phyloP scores from a whole-genome alignment of 148 eudicot species.

The Nyssa sinensis region DNA sequence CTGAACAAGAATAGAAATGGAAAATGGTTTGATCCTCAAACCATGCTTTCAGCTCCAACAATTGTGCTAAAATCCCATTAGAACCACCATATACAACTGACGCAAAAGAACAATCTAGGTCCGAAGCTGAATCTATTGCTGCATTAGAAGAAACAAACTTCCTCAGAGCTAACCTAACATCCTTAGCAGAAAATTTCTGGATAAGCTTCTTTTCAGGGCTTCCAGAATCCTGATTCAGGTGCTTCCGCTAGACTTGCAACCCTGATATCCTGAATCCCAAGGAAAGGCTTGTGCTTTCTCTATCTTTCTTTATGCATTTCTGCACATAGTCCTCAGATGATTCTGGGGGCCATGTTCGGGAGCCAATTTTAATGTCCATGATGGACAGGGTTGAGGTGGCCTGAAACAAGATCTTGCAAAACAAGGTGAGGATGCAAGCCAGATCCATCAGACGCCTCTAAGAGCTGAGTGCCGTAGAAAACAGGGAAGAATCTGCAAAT shows the following conservation, averaged over 20 bases:
- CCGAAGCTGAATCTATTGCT: slow-evolving; percentile 25
- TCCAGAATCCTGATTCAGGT: slow-evolving; percentile 69
- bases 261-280: slow-evolving; percentile 87
- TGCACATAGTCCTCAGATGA: slow-evolving; percentile 65
- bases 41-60: slow-evolving; percentile 86
- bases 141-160: slow-evolving; percentile 66
- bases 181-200: slow-evolving; percentile 37
- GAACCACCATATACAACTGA: slow-evolving; percentile 65
- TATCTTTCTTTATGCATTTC: slow-evolving; percentile 71
- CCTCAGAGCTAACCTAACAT: slow-evolving; percentile 55
- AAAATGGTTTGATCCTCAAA: slow-evolving; percentile 84
- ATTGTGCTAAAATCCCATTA: slow-evolving; percentile 68
- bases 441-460: slow-evolving; percentile 82
- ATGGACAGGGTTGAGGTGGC: slow-evolving; percentile 55
- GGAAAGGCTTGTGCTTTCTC: slow-evolving; percentile 41
- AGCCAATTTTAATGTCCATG: slow-evolving; percentile 82
- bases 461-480: slow-evolving; percentile 60
- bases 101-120: slow-evolving; percentile 41
- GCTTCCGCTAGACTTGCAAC: slow-evolving; percentile 39
- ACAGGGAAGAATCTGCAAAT: slow-evolving; percentile 70
- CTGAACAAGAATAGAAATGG: slow-evolving; percentile 70
- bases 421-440: slow-evolving; percentile 75
- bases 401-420: slow-evolving; percentile 49
- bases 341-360: slow-evolving; percentile 76
- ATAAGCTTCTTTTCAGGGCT: slow-evolving; percentile 48